These are phyloP conservation scores for Chytridium lagenaria DNA, from an alignment of 371 early-diverging fungal species.

Conservation along the genomic window DNA sequence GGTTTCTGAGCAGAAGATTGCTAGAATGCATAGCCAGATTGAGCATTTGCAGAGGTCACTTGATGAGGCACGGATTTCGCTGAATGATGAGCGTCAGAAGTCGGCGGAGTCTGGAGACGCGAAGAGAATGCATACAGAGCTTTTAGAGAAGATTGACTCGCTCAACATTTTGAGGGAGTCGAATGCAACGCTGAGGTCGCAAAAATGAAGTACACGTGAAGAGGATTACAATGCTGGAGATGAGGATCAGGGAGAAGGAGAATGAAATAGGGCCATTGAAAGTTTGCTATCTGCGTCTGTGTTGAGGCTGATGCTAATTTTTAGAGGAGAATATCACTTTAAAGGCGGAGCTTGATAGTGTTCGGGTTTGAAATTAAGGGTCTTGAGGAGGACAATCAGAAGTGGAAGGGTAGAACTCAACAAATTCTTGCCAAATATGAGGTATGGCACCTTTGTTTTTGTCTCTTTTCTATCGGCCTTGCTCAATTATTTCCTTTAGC, in stretches of 20 bases:
- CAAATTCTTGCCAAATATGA: slow-evolving; percentile 68
- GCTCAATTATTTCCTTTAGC: too few relatives aligned
- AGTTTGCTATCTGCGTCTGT: slow-evolving; percentile 28
- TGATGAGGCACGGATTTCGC: slow-evolving; percentile 65
- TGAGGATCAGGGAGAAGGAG: slow-evolving; percentile 31
- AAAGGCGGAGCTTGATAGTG: slow-evolving; percentile 66
- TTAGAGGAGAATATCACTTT: slow-evolving; percentile 53
- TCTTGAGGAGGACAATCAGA: slow-evolving; percentile 59
- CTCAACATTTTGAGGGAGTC: slow-evolving; percentile 71
- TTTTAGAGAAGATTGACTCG: slow-evolving; percentile 68
- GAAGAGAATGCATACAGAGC: slow-evolving; percentile 62
- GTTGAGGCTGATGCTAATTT: not conserved
- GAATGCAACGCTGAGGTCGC: slow-evolving; percentile 68
- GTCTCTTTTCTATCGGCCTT: not conserved
- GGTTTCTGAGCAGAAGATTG: slow-evolving; percentile 65
- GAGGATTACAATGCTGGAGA: slow-evolving; percentile 47
- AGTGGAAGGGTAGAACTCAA: slow-evolving; percentile 67
- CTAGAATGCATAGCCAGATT: slow-evolving; percentile 63
- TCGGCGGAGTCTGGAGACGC: slow-evolving; percentile 50
- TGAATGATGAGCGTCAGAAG: slow-evolving; percentile 60
- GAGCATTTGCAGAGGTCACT: slow-evolving; percentile 64
- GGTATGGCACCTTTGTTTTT: slow-evolving; percentile 22
- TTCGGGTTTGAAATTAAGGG: slow-evolving; percentile 46
- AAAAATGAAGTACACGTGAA: slow-evolving; percentile 52
- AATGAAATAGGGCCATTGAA: slow-evolving; percentile 56